Conservation (phyloP, 2,329 filamentous ascomycete genomes). For the Scortechinia acanthostroma region DNA sequence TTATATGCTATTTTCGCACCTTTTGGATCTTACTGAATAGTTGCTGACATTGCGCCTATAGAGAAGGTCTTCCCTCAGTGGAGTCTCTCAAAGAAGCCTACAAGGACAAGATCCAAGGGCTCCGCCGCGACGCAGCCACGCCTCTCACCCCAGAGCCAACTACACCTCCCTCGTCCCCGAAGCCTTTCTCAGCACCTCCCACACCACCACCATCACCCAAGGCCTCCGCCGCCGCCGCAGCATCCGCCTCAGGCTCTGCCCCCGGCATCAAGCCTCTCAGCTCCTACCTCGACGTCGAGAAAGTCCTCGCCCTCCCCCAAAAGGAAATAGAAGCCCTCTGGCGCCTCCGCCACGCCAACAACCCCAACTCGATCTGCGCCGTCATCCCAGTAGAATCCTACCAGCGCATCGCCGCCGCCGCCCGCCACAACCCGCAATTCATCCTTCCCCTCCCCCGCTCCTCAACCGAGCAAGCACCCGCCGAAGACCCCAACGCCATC, state of each 20-base stretch:
- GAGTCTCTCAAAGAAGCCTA: slow-evolving; percentile 76
- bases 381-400: slow-evolving; percentile 72
- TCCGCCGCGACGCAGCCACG: slow-evolving; percentile 48
- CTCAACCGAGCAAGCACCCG: slow-evolving; percentile 8
- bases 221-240: slow-evolving; percentile 13
- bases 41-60: slow-evolving; percentile 7
- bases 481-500: slow-evolving; percentile 17
- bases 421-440: slow-evolving; percentile 76
- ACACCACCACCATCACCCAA: slow-evolving; percentile 15
- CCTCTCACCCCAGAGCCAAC: slow-evolving; percentile 4
- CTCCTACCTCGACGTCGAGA: slow-evolving; percentile 68
- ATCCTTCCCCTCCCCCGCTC: slow-evolving; percentile 76
- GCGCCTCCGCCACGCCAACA: slow-evolving; percentile 76
- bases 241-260: slow-evolving; percentile 22
- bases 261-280: slow-evolving; percentile 35
- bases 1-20: slow-evolving; percentile 6
- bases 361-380: slow-evolving; percentile 74
- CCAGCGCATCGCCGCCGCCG: slow-evolving; percentile 61
- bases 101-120: slow-evolving; percentile 70
- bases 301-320: slow-evolving; percentile 63
- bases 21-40: neutral
- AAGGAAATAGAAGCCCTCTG: slow-evolving; percentile 84
- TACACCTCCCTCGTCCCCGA: slow-evolving; percentile 4
- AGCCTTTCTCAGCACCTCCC: slow-evolving; percentile 6
- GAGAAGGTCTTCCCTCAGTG: slow-evolving; percentile 61